Base-by-base conservation (phyloP, 2,329 filamentous ascomycete genomes). In the Emmonsiellopsis sp. region DNA sequence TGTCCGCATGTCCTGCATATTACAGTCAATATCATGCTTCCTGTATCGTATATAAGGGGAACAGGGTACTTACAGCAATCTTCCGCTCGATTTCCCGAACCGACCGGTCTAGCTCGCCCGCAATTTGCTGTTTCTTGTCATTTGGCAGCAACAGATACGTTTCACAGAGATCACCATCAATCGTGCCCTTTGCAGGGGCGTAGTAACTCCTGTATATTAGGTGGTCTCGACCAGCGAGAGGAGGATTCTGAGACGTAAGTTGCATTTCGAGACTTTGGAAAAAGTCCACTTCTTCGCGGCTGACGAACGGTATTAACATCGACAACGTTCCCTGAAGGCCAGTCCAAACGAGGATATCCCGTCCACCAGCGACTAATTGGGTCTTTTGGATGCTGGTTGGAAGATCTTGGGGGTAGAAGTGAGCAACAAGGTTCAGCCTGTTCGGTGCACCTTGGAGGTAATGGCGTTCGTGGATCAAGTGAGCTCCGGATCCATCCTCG, bases 151-250 rank as follows among this genome's bases (percentile, higher is more conserved):
- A 74, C 55, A 89, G 82, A 71, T 89, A 98, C 61, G 90, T 82
- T 76, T 99, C 93, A 64, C 93, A 95, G 41, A 99, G 76, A 72
- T 99, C 93, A 31, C 93, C 93, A 70, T 99, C 93, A 63, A 99
- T 95, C 31, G 94, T 84, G 7, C 91, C 91, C 78, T 98, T 98
- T 42, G 95, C 89, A 0, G 93, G 94, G 6, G 89, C 89, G 69
- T 97, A 98, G 72, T 97, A 98, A 59, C 90, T 85, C 58, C 94
- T 81, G 70, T 95, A 99, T 65, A 95, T 94, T 45, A 99, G 77
- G 70, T 99, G 93, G 69, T 98, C 94, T 59, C 94, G 81, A 42
- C 93, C 94, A 16, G 89, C 88, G 46, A 98, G 75, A 7, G 92
- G 92, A 37, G 91, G 80, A 65, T 95, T 91, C 65, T 95, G 89